These are phyloP conservation scores for Paramecium caudatum DNA, from an alignment of 73 alveolate genomes.

Conservation along the genomic window DNA sequence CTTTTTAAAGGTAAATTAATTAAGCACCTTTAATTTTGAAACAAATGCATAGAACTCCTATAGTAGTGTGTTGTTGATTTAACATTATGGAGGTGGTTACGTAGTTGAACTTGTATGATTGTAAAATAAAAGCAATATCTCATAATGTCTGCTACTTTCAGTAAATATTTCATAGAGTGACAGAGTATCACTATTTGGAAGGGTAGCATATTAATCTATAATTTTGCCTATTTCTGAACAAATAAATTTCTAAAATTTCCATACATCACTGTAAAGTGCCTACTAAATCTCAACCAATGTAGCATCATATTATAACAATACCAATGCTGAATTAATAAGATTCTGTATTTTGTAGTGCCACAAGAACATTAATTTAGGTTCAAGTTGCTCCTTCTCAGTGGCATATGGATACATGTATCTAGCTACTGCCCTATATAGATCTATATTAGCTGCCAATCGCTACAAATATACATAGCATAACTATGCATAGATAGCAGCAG, in stretches of 20 bases:
- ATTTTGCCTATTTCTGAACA: constrained; percentile 55
- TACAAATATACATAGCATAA: constrained; percentile 15
- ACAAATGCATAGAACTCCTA: constrained; percentile 49
- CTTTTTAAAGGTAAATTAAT: constrained; percentile 41
- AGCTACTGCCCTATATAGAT: constrained; percentile 28
- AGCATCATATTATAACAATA: neutral
- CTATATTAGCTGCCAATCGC: constrained; percentile 40
- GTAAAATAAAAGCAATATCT: neutral
- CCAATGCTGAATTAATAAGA: neutral
- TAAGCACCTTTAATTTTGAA: constrained; percentile 36
- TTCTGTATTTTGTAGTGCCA: constrained; percentile 66
- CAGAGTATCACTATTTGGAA: constrained; percentile 59
- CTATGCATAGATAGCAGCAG: neutral
- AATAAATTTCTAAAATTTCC: constrained; percentile 43
- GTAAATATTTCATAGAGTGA: constrained; percentile 28
- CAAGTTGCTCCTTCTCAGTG: constrained; percentile 19
- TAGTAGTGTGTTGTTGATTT: neutral
- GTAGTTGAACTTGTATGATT: neutral
- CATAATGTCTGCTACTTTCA: constrained; percentile 39
- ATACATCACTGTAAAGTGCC: neutral
- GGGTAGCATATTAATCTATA: constrained; percentile 59
- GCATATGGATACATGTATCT: constrained; percentile 7
- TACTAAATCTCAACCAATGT: neutral
- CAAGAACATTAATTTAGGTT: constrained; percentile 59
- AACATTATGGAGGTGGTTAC: constrained; percentile 15